Base-by-base conservation (phyloP, 1,139 yeast genomes). In the Taphrina betulina region DNA sequence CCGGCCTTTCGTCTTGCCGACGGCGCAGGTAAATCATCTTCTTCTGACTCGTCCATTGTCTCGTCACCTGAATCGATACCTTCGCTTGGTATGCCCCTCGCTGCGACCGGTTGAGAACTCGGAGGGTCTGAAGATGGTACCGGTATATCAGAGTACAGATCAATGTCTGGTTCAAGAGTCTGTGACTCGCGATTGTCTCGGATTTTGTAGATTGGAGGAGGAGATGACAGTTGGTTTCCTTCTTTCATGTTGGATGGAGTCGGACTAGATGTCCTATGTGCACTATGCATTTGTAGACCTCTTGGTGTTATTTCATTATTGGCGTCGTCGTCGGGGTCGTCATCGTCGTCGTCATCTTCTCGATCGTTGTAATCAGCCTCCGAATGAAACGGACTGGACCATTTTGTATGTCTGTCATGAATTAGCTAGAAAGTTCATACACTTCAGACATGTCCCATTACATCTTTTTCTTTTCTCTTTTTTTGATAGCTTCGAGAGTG, bases 351-450 rank as follows among this genome's bases (percentile, higher is more conserved):
- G n/a, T n/a, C n/a, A n/a, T n/a, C n/a, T n/a, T n/a, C n/a, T n/a
- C n/a, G n/a, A n/a, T n/a, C n/a, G n/a, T n/a, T n/a, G n/a, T n/a
- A n/a, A n/a, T n/a, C n/a, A n/a, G n/a, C n/a, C n/a, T n/a, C n/a
- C n/a, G n/a, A n/a, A n/a, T n/a, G n/a, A n/a, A n/a, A n/a, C 17
- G 48, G 48, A 20, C 48, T 43, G 19, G 48, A 43, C 48, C 48
- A 43, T 22, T 43, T 43, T 20, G 48, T 43, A 12, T 20, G 37
- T 19, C 48, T 43, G n/a, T 26, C 31, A 7, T 12, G n/a, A n/a
- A n/a, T n/a, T n/a, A n/a, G n/a, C n/a, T n/a, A n/a, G n/a, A n/a
- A n/a, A n/a, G n/a, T n/a, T n/a, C n/a, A n/a, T n/a, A n/a, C n/a
- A n/a, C n/a, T n/a, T n/a, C n/a, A n/a, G n/a, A n/a, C n/a, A n/a